Conservation (phyloP, 2,329 filamentous ascomycete genomes). For the Rhytidhysteron rufulum region DNA sequence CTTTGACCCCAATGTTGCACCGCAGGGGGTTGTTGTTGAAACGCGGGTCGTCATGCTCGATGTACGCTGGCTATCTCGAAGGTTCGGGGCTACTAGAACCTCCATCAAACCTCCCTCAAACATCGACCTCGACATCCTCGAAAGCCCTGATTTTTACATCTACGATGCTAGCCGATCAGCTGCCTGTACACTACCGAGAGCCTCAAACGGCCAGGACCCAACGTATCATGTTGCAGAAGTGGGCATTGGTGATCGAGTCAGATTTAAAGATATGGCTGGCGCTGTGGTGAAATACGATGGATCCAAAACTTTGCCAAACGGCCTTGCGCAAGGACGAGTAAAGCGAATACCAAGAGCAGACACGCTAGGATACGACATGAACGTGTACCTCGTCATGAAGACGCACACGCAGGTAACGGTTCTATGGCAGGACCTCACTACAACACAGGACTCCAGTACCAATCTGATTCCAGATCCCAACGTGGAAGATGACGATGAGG, state of each 20-base stretch:
- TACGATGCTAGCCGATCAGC: slow-evolving; percentile 39
- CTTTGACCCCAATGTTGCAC: slow-evolving; percentile 47
- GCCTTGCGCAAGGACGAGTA: slow-evolving; percentile 39
- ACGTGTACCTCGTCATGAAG: slow-evolving; percentile 51
- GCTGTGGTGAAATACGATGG: slow-evolving; percentile 52
- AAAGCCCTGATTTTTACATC: slow-evolving; percentile 38
- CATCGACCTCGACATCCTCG: slow-evolving; percentile 37
- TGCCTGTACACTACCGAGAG: slow-evolving; percentile 18
- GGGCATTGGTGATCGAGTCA: slow-evolving; percentile 46
- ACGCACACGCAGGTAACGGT: slow-evolving; percentile 50
- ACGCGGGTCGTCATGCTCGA: slow-evolving; percentile 44
- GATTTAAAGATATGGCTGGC: slow-evolving; percentile 51
- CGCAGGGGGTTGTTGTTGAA: slow-evolving; percentile 51
- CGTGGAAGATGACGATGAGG: slow-evolving; percentile 52
- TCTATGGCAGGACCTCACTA: slow-evolving; percentile 56
- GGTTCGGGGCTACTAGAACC: slow-evolving; percentile 27
- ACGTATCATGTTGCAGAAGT: slow-evolving; percentile 37
- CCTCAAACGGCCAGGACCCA: slow-evolving; percentile 19
- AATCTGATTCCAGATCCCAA: slow-evolving; percentile 48
- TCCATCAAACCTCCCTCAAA: slow-evolving; percentile 26
- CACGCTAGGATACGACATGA: slow-evolving; percentile 55
- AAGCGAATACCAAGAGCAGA: slow-evolving; percentile 44
- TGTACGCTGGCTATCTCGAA: slow-evolving; percentile 52
- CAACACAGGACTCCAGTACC: slow-evolving; percentile 45
- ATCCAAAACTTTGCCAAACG: slow-evolving; percentile 19